Base-by-base conservation (phyloP, 2,329 filamentous ascomycete genomes). In the Didymella segeticola region DNA sequence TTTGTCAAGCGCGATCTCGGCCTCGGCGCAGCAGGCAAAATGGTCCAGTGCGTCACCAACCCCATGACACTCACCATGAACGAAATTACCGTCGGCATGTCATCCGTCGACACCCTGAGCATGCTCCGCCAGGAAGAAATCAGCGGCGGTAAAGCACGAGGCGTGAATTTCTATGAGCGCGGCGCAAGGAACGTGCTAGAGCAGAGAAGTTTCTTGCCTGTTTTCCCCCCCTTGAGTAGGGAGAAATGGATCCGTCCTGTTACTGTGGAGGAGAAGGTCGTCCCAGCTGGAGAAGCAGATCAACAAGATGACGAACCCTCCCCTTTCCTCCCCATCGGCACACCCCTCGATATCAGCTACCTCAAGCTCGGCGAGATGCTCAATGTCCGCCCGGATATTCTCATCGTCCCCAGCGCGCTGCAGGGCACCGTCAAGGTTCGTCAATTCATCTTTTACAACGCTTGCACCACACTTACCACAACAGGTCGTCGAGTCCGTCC, bases 291-390 rank as follows among this genome's bases (percentile, higher is more conserved):
- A 8, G 66, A 69, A 3, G 1, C 64, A 85, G 17, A 84, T 86
- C 53, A 84, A 83, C 1, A 66, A 84, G 30, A 86, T 85, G 4
- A 87, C 19, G 62, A 51, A 3, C 66, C 67, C 0, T 61, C 59
- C n/a, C 70, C 72, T 0, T 74, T 74, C 43, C 50, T 74, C 5
- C 69, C 73, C 0, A 47, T 89, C 0, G 93, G 93, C 0, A 86
- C 91, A 0, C 87, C 89, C 80, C 73, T 98, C 45, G 95, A 99
- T 74, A 78, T 90, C 17, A 88, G 88, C 58, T 96, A 95, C 75
- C 72, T 96, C 62, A 93, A 95, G 77, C 78, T 98, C 15, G 92
- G 91, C 15, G 95, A 98, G 75, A 96, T 96, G 86, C 83, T 95
- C 67, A 90, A 89, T 59, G 89, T 92, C 2, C 81, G 87, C 46